phyloP scores from a whole-genome alignment of 257 asterid species.

The Fraxinus pennsylvanica region DNA sequence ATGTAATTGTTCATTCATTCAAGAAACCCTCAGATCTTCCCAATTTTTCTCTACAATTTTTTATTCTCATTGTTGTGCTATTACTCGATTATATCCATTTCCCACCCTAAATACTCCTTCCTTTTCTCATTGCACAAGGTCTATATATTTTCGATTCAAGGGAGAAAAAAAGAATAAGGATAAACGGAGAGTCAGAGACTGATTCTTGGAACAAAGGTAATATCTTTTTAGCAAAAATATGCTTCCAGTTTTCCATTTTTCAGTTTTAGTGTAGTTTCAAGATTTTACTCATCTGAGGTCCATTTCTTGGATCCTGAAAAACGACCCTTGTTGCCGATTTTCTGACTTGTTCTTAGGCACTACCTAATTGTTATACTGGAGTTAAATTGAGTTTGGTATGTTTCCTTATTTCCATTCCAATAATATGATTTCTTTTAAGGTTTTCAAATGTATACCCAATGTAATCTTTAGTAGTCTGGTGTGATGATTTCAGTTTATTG shows the following conservation, averaged over 20 bases:
- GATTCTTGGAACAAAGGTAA: not conserved
- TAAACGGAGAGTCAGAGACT: not conserved
- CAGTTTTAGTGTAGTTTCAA: not conserved
- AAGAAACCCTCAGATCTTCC: slow-evolving; percentile 11
- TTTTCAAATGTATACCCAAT: not conserved
- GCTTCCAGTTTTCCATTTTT: not conserved
- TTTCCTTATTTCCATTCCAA: not conserved
- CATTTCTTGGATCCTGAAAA: not conserved
- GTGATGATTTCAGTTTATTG: not conserved
- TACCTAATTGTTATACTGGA: not conserved
- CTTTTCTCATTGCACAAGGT: not conserved
- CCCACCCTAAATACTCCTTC: too few relatives aligned
- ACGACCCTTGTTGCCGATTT: not conserved
- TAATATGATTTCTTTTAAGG: not conserved
- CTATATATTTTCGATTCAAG: not conserved
- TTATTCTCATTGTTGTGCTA: not conserved
- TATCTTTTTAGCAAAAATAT: not conserved
- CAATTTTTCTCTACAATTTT: not conserved
- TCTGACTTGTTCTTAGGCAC: not conserved
- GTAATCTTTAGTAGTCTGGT: not conserved
- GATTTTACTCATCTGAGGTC: not conserved
- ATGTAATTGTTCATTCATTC: not conserved
- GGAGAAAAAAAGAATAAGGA: not conserved
- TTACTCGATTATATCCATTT: too few relatives aligned
- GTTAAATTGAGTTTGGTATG: not conserved